These are phyloP conservation scores for Sequoia sempervirens DNA, from an alignment of 75 land plant species.

Conservation along the genomic window DNA sequence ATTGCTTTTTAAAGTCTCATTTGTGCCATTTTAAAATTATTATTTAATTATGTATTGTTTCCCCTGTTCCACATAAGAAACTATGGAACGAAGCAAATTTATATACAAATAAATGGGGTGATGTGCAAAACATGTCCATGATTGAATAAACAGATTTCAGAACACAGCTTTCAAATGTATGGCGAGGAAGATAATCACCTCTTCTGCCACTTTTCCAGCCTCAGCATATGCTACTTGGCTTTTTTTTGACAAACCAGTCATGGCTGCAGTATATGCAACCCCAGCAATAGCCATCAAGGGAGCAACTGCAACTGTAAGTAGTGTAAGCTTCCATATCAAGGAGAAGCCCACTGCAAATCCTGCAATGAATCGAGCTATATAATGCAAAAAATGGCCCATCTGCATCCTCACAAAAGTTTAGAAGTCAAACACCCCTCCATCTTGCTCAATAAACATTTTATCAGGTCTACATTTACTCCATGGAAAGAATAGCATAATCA, in stretches of 20 bases:
- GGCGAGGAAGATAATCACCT: conserved; percentile 31
- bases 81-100: neutral
- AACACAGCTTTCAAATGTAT: neutral
- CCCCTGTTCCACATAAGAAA: neutral
- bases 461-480: conserved; percentile 4
- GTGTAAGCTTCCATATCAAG: conserved; percentile 65
- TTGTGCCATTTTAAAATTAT: neutral
- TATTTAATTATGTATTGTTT: neutral
- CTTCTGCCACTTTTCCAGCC: conserved; percentile 66
- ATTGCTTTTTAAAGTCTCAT: neutral
- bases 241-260: conserved; percentile 46
- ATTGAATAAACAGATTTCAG: neutral
- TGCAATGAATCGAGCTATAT: conserved; percentile 52
- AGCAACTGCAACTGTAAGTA: conserved; percentile 63
- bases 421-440: neutral
- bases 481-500: neutral
- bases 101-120: neutral
- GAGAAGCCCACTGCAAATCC: conserved; percentile 72
- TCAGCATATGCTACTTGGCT: conserved; percentile 57
- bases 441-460: neutral
- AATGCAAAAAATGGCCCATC: conserved; percentile 44
- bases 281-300: conserved; percentile 67
- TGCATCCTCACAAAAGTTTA: conserved; percentile 27
- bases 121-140: neutral
- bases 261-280: conserved; percentile 44